These are phyloP conservation scores for Fusarium drepaniforme DNA, from an alignment of 2,329 filamentous ascomycete genomes.

Conservation along the genomic window DNA sequence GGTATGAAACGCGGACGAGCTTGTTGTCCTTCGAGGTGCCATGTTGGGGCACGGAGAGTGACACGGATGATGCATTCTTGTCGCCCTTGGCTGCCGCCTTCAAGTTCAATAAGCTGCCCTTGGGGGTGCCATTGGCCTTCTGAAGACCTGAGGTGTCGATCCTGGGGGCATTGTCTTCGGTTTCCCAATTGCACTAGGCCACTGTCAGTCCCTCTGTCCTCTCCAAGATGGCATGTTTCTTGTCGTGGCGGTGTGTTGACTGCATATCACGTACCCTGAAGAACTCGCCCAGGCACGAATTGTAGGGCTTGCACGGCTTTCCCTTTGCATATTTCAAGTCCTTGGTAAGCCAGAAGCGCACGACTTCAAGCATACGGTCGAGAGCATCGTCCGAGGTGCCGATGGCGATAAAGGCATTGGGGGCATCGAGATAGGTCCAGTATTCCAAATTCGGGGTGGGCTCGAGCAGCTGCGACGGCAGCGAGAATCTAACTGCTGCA, in stretches of 20 bases:
- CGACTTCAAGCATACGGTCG: constrained; percentile 93
- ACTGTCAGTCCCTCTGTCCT: constrained; percentile 27
- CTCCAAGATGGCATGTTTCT: not conserved
- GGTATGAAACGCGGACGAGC: constrained; percentile 85
- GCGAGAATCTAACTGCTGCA: constrained; percentile 93
- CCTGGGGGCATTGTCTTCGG: constrained; percentile 80
- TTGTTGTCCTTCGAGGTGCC: constrained; percentile 59
- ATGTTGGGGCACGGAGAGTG: constrained; percentile 64
- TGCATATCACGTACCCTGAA: constrained; percentile 76
- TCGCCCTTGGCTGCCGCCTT: constrained; percentile 59
- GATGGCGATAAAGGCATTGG: constrained; percentile 85
- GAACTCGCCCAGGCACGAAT: constrained; percentile 96
- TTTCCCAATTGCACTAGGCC: constrained; percentile 90
- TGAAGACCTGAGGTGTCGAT: constrained; percentile 65
- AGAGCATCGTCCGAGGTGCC: constrained; percentile 92
- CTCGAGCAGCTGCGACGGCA: constrained; percentile 95
- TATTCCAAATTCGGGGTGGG: constrained; percentile 98
- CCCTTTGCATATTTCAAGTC: constrained; percentile 99
- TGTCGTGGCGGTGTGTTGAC: not conserved
- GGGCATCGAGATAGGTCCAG: constrained; percentile 97
- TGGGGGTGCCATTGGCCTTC: constrained; percentile 50
- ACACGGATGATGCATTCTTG: constrained; percentile 61
- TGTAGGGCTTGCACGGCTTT: constrained; percentile 99
- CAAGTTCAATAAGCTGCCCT: constrained; percentile 60
- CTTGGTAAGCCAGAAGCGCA: constrained; percentile 99